Conservation (phyloP, 225 moss, liverwort and hornwort genomes). For the Rhytidiadelphus loreus region DNA sequence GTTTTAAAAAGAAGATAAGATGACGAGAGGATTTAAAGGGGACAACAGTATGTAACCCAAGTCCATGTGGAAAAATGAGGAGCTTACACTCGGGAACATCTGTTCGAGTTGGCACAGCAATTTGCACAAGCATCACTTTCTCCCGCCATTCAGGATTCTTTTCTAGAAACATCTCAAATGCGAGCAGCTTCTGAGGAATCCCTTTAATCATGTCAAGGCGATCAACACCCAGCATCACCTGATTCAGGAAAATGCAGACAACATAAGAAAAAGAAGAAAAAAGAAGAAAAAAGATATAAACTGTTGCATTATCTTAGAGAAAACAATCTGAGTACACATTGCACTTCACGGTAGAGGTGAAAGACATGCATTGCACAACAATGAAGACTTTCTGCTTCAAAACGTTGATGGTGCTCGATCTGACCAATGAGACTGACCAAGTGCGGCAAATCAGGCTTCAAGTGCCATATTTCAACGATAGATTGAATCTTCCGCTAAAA, state of each 20-base stretch:
- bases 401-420: not conserved
- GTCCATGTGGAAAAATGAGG: not conserved
- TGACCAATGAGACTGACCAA: not conserved
- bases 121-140: conserved; percentile 95
- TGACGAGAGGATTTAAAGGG: not conserved
- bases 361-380: not conserved
- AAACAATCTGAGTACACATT: not conserved
- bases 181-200: conserved; percentile 92
- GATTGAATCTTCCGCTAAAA: not conserved
- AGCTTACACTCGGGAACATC: conserved; percentile 76
- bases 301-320: not conserved
- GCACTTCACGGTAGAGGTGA: not conserved
- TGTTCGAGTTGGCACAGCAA: conserved; percentile 94
- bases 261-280: not conserved
- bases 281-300: not conserved
- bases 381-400: not conserved
- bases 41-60: not conserved
- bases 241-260: not conserved
- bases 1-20: not conserved
- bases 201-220: conserved; percentile 99
- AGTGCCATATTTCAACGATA: not conserved
- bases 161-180: conserved; percentile 96
- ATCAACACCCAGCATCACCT: conserved; percentile 97
- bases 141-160: conserved; percentile 94
- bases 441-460: not conserved